Base-by-base conservation (phyloP, 495 filamentous ascomycete genomes). In the Astrothelium subdiscretum region DNA sequence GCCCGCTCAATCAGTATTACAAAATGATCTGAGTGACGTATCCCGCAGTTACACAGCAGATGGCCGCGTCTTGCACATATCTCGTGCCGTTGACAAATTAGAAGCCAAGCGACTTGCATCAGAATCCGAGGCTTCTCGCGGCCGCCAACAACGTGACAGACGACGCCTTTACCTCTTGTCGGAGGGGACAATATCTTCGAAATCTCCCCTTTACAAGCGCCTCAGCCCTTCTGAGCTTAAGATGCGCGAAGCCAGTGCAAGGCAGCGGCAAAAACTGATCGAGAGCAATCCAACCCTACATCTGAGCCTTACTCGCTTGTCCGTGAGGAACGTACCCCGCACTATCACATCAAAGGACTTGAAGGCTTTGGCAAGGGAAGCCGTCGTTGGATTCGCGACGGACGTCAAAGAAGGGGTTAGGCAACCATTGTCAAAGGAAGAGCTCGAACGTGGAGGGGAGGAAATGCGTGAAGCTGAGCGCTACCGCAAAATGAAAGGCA, bases 201-300 rank as follows among this genome's bases (percentile, higher is more conserved):
- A 83, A 51, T 88, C 89, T 3, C 77, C 88, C 0, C 77, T 95
- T 12, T 95, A 88, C 76, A 76, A 85, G 65, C 79, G 83, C 62
- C 82, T 99, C 20, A 78, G 90, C 0, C 85, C 89, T 0, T 83
- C 87, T 13, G 94, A 99, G 66, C 76, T 92, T 65, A 87, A 87
- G 67, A 87, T 97, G 80, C 83, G 94, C 43, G 92, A 97, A 71
- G 83, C 91, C 57, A 94, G 89, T 67, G 83, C 81, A 62, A 91
- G 85, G 69, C 94, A 97, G 71, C 87, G 94, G 31, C 90, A 95
- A 74, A 86, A 83, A 60, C 81, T 97, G 60, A 90, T 97, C 69
- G 84, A 95, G 75, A 85, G 81, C 69, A 97, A 97, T 73, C 94
- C 95, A 0, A 84, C 84, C 32, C 81, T 99, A 15, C 90, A 97